These are phyloP conservation scores for Trypanosoma congolense DNA, from an alignment of 208 protist genomes.

Conservation along the genomic window DNA sequence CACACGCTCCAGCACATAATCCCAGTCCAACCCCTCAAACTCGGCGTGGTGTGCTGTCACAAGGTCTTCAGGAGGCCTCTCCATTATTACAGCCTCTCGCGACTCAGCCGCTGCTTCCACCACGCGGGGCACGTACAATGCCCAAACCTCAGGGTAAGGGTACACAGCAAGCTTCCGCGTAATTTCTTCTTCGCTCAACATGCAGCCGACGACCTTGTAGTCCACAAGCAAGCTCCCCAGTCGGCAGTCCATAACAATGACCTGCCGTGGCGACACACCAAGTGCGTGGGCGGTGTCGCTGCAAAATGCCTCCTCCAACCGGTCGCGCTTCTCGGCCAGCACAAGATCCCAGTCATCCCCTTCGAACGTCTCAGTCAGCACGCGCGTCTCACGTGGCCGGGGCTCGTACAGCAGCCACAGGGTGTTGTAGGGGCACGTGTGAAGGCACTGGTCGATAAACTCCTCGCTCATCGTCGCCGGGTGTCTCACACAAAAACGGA, in stretches of 20 bases:
- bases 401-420: slow-evolving; percentile 3
- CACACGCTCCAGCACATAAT: no score
- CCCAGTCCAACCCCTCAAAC: no score
- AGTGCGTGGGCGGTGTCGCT: slow-evolving; percentile 1
- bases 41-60: slow-evolving; percentile 6
- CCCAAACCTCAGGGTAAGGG: neutral
- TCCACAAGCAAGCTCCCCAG: neutral
- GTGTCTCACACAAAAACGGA: neutral
- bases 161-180: neutral
- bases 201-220: neutral
- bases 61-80: slow-evolving; percentile 11
- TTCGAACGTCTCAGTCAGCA: neutral
- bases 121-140: neutral
- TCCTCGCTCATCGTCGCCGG: neutral
- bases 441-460: neutral
- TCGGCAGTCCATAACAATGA: neutral
- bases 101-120: neutral
- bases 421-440: neutral
- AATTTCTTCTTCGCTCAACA: slow-evolving; percentile 1
- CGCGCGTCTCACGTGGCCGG: neutral
- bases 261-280: neutral
- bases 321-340: neutral
- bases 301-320: slow-evolving; percentile 3
- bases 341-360: slow-evolving; percentile 4
- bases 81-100: neutral